phyloP scores from a whole-genome alignment of 2,329 filamentous ascomycete species.

The Paecilomyces formosus region DNA sequence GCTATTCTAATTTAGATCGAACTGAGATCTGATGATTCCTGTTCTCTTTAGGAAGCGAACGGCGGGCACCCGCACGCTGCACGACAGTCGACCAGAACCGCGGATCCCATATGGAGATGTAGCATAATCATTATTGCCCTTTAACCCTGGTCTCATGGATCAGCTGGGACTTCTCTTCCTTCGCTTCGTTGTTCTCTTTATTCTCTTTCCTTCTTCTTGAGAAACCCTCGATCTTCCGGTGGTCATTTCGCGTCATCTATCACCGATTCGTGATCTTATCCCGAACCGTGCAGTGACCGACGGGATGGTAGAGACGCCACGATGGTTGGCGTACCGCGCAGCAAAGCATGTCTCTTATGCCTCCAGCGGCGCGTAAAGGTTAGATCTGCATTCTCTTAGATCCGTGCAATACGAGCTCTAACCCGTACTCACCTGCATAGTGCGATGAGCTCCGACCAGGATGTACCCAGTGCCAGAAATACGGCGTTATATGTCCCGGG shows the following conservation, averaged over 20 bases:
- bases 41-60: not conserved
- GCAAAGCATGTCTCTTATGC: conserved; percentile 28
- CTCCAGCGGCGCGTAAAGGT: conserved; percentile 25
- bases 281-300: not conserved
- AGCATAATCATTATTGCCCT: not conserved
- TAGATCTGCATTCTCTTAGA: conserved; percentile 1
- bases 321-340: conserved; percentile 30
- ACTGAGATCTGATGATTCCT: not conserved
- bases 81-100: not conserved
- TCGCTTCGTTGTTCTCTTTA: not conserved
- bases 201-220: not conserved
- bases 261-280: not conserved
- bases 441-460: conserved; percentile 19
- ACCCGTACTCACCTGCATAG: conserved; percentile 3
- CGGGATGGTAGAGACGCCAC: conserved; percentile 3
- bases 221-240: not conserved
- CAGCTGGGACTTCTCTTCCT: not conserved
- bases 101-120: not conserved
- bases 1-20: not conserved
- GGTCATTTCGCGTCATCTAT: not conserved
- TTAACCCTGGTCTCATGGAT: not conserved
- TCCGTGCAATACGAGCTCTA: not conserved
- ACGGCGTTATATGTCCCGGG: conserved; percentile 24
- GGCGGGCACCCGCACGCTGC: not conserved
- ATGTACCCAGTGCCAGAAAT: conserved; percentile 24